phyloP scores from a whole-genome alignment of 768 basidiomycete genomes.

The Lactarius quietus region DNA sequence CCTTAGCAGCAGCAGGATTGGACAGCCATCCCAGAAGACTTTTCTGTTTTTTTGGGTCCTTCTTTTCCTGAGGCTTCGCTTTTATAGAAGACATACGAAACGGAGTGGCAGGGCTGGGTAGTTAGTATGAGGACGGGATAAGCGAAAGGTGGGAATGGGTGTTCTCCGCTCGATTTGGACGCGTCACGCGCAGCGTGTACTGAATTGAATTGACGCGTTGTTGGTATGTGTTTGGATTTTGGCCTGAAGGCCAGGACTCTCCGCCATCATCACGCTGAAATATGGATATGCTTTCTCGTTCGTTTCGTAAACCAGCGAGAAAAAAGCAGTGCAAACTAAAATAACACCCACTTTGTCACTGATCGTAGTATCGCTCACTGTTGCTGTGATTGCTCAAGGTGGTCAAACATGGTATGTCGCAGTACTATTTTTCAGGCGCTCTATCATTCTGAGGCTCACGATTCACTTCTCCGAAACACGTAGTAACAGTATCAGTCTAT shows the following conservation, averaged over 20 bases:
- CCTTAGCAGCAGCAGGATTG: conserved; percentile 26
- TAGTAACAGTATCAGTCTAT: conserved; percentile 39
- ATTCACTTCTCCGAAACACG: neutral
- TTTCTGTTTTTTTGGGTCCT: conserved; percentile 57
- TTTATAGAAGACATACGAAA: conserved; percentile 16
- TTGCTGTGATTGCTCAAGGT: conserved; percentile 26
- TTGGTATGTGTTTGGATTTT: conserved; percentile 13
- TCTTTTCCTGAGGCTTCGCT: conserved; percentile 14
- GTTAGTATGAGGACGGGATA: neutral
- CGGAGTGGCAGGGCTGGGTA: neutral
- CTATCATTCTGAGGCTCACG: neutral
- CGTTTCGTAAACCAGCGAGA: neutral
- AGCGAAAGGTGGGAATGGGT: neutral
- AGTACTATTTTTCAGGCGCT: neutral
- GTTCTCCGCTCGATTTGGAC: conserved; percentile 2
- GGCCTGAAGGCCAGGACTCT: neutral
- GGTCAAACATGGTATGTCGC: conserved; percentile 27
- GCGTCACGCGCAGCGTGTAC: neutral
- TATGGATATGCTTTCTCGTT: neutral
- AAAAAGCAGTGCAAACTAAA: neutral
- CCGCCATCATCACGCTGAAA: neutral
- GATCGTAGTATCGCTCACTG: conserved; percentile 6
- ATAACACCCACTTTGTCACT: conserved; percentile 7
- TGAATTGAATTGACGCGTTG: conserved; percentile 25
- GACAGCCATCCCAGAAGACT: conserved; percentile 68